Percentiles rank a stretch among this genome's conserved stretches.
phyloP scores from a whole-genome alignment of 306 rosid species.

The Quercus wislizeni region DNA sequence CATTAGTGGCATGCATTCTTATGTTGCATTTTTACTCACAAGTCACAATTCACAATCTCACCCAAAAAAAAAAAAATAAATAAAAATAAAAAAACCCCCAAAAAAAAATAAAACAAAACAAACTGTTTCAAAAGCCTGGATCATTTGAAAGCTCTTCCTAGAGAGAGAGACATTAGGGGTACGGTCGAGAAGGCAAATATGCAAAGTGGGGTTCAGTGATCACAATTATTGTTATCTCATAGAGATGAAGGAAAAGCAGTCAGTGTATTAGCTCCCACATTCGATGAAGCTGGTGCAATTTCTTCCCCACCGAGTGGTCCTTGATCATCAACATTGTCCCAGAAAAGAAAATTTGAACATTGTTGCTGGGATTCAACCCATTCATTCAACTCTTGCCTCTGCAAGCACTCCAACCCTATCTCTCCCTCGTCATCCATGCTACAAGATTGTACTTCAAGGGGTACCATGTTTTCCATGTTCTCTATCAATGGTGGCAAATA shows the following conservation, averaged over 20 bases:
- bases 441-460: constrained; percentile 47
- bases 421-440: constrained; percentile 57
- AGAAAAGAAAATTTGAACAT: constrained; percentile 70
- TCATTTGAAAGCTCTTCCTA: constrained; percentile 36
- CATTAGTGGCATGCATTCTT: constrained; percentile 37
- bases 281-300: constrained; percentile 43
- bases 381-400: constrained; percentile 64
- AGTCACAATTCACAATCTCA: constrained; percentile 35
- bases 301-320: constrained; percentile 50
- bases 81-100: constrained; percentile 27
- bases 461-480: constrained; percentile 54
- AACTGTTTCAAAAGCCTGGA: constrained; percentile 44
- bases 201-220: constrained; percentile 6
- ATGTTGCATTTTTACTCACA: constrained; percentile 32
- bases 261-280: constrained; percentile 41
- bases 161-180: constrained; percentile 10
- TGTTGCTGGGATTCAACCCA: constrained; percentile 78
- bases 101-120: constrained; percentile 23
- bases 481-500: constrained; percentile 83
- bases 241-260: constrained; percentile 74
- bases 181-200: background rate
- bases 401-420: constrained; percentile 57
- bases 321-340: constrained; percentile 64
- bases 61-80: constrained; percentile 31
- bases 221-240: constrained; percentile 37